Conservation (phyloP, 495 filamentous ascomycete genomes). For the Beverwykella pulmonaria region DNA sequence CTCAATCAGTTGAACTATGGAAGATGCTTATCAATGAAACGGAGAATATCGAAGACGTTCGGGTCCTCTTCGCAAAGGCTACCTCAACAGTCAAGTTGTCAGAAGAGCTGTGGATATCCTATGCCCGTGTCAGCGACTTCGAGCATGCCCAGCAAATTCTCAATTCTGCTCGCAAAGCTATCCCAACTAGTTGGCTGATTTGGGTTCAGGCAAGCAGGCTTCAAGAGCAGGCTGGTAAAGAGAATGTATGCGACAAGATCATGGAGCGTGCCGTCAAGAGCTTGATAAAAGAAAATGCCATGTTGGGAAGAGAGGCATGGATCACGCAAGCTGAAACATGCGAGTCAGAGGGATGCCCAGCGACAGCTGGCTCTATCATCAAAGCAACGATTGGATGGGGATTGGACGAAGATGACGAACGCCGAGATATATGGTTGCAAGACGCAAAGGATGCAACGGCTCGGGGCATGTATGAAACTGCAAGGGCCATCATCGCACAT, state of each 20-base stretch:
- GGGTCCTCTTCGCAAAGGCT: slow-evolving; percentile 85
- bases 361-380: slow-evolving; percentile 87
- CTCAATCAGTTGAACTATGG: slow-evolving; percentile 91
- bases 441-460: slow-evolving; percentile 80
- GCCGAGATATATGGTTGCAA: slow-evolving; percentile 92
- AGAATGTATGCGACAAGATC: slow-evolving; percentile 70
- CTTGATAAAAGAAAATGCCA: slow-evolving; percentile 87
- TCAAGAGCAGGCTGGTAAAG: slow-evolving; percentile 84
- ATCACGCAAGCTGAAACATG: slow-evolving; percentile 92
- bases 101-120: slow-evolving; percentile 90
- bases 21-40: slow-evolving; percentile 97
- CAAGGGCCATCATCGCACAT: slow-evolving; percentile 90
- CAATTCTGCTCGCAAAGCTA: slow-evolving; percentile 91
- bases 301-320: slow-evolving; percentile 97
- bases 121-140: slow-evolving; percentile 83
- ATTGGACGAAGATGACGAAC: slow-evolving; percentile 94
- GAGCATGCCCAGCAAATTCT: slow-evolving; percentile 92
- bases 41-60: slow-evolving; percentile 82
- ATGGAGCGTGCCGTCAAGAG: slow-evolving; percentile 93
- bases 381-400: slow-evolving; percentile 90
- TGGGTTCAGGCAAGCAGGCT: slow-evolving; percentile 94
- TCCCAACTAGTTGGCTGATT: slow-evolving; percentile 87
- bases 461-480: slow-evolving; percentile 81
- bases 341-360: slow-evolving; percentile 84
- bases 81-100: slow-evolving; percentile 91